Evolutionary conservation across 768 basidiomycete genomes (phyloP).

Genomic region (Boletus insuetus): DNA sequence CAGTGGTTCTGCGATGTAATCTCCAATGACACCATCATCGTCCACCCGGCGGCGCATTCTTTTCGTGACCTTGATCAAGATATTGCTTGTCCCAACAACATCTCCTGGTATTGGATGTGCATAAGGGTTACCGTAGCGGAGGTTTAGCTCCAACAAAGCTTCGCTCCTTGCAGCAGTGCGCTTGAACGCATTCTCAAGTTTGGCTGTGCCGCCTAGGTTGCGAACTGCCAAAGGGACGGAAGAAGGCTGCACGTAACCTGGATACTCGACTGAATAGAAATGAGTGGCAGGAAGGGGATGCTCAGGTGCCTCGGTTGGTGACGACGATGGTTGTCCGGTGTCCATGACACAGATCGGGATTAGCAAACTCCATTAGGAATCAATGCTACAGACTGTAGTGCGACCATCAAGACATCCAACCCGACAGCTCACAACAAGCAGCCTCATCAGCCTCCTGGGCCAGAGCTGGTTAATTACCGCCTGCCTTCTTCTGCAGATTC

Average conservation of each 20-base stretch:
- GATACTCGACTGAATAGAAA: constrained; percentile 87
- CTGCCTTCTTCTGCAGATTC: constrained; percentile 34
- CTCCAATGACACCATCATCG: constrained; percentile 42
- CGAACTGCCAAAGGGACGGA: constrained; percentile 63
- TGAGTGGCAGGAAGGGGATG: constrained; percentile 51
- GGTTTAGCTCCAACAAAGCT: constrained; percentile 69
- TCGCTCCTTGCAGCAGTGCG: constrained; percentile 61
- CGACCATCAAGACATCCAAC: too few species aligned
- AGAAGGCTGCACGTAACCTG: constrained; percentile 69
- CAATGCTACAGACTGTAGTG: background rate
- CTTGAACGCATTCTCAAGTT: constrained; percentile 75
- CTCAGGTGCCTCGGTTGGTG: constrained; percentile 34
- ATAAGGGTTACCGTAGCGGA: constrained; percentile 73
- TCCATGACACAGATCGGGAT: constrained; percentile 6
- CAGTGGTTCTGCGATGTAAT: constrained; percentile 71
- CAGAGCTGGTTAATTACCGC: constrained; percentile 11
- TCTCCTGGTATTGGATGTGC: constrained; percentile 85
- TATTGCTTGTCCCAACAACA: constrained; percentile 69
- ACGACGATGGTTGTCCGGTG: constrained; percentile 5
- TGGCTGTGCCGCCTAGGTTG: constrained; percentile 66
- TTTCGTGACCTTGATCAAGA: constrained; percentile 84
- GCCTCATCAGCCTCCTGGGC: background rate
- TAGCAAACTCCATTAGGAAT: background rate
- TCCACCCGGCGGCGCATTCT: constrained; percentile 51
- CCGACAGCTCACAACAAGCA: background rate